Evolutionary conservation across 1,139 yeast genomes (phyloP).

Genomic region (Geotrichum carabidarum): DNA sequence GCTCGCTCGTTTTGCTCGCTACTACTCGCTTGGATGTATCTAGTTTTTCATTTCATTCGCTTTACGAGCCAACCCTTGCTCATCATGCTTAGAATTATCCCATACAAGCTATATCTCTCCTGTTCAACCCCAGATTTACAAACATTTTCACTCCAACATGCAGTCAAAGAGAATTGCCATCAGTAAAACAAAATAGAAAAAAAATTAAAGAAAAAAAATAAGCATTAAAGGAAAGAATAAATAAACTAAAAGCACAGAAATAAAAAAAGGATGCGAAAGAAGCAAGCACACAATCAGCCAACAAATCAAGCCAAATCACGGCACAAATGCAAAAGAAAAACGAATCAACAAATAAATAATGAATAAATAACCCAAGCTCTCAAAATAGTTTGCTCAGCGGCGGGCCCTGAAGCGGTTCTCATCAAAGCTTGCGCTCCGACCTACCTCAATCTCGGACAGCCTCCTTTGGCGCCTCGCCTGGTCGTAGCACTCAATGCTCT

Average conservation of each 20-base stretch:
- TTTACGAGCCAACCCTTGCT: no score
- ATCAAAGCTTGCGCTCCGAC: not conserved
- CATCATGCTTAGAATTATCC: no score
- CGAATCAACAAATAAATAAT: not conserved
- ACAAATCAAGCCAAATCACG: no score
- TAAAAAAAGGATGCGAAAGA: not conserved
- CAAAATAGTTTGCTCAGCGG: not conserved
- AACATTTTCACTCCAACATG: no score
- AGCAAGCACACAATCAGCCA: not conserved
- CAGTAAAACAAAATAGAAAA: not conserved
- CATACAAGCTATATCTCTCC: no score
- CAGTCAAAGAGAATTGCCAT: no score
- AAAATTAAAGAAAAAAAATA: not conserved
- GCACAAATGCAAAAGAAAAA: not conserved
- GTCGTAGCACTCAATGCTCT: slow-evolving; percentile 22
- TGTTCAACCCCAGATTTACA: no score
- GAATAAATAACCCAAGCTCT: not conserved
- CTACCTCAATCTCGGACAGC: not conserved
- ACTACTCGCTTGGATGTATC: no score
- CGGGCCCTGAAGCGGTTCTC: not conserved
- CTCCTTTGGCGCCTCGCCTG: slow-evolving; percentile 5
- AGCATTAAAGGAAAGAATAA: not conserved
- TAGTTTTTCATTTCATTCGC: no score
- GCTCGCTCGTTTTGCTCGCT: no score
- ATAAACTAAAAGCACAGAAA: not conserved